phyloP scores from a whole-genome alignment of 2,329 filamentous ascomycete species.

The Corinectria fuckeliana region DNA sequence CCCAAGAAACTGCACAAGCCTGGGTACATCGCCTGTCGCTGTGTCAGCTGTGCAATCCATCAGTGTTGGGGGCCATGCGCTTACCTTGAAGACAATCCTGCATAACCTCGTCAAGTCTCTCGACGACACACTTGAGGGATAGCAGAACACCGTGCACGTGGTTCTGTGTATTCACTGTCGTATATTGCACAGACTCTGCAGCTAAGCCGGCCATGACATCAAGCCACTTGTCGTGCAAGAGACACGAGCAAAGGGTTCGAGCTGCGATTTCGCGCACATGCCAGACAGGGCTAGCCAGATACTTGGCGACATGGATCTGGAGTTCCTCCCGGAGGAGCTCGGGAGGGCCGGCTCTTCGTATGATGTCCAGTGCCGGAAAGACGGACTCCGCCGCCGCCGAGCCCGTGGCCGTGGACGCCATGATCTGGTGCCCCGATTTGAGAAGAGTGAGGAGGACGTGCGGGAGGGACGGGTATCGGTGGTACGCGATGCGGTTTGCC shows the following conservation, averaged over 20 bases:
- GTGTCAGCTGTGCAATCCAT: slow-evolving; percentile 12
- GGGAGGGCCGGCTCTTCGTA: slow-evolving; percentile 74
- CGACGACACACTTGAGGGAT: slow-evolving; percentile 62
- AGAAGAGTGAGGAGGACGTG: slow-evolving; percentile 69
- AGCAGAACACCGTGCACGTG: slow-evolving; percentile 65
- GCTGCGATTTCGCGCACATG: slow-evolving; percentile 83
- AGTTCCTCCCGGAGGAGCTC: slow-evolving; percentile 61
- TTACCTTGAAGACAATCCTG: slow-evolving; percentile 51
- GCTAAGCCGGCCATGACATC: slow-evolving; percentile 48
- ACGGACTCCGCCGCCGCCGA: slow-evolving; percentile 69
- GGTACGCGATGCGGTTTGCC: slow-evolving; percentile 71
- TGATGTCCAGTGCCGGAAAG: slow-evolving; percentile 83
- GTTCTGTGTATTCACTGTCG: slow-evolving; percentile 52
- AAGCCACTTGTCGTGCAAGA: slow-evolving; percentile 60
- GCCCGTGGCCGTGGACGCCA: slow-evolving; percentile 45
- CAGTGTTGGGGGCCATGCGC: slow-evolving; percentile 27
- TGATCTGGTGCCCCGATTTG: slow-evolving; percentile 55
- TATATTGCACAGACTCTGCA: slow-evolving; percentile 33
- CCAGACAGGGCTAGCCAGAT: slow-evolving; percentile 76
- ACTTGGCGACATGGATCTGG: slow-evolving; percentile 62
- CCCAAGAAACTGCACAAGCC: slow-evolving; percentile 41
- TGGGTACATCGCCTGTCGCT: slow-evolving; percentile 39
- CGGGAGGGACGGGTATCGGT: slow-evolving; percentile 71
- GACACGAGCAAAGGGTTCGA: slow-evolving; percentile 70
- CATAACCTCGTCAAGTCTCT: slow-evolving; percentile 58